These are phyloP conservation scores for Saccharomycopsis babjevae DNA, from an alignment of 805 yeast genomes.

Conservation along the genomic window DNA sequence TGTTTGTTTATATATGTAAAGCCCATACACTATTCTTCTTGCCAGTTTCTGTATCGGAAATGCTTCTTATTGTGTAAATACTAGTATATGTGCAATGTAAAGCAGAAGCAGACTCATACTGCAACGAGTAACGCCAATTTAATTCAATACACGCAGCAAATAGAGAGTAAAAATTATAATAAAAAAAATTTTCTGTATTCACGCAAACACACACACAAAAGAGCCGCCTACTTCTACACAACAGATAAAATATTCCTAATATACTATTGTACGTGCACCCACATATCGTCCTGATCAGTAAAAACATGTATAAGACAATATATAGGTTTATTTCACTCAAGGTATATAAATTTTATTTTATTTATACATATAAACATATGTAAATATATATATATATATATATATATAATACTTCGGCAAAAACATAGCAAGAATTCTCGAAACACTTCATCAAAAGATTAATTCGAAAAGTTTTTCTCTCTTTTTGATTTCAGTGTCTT, in stretches of 20 bases:
- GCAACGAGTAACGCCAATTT: slow-evolving; percentile 1
- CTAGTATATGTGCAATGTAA: not conserved
- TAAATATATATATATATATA: not conserved
- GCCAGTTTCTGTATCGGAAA: too few species aligned
- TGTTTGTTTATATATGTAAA: too few species aligned
- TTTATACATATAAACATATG: too few species aligned
- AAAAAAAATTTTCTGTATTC: not conserved
- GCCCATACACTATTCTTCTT: too few species aligned
- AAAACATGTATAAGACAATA: not conserved
- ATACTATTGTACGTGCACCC: not conserved
- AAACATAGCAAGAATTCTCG: too few species aligned
- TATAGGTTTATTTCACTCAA: not conserved
- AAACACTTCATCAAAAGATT: too few species aligned
- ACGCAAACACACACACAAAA: not conserved
- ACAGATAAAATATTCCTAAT: not conserved
- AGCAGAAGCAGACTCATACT: slow-evolving; percentile 1
- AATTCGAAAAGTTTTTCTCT: too few species aligned
- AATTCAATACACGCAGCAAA: not conserved
- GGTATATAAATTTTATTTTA: too few species aligned
- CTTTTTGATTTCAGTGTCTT: too few species aligned
- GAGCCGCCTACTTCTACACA: not conserved
- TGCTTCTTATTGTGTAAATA: too few species aligned
- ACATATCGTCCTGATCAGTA: not conserved
- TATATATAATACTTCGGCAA: too few species aligned
- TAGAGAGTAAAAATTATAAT: not conserved